phyloP scores from a whole-genome alignment of 306 rosid species.

The Cicer yamashitae region DNA sequence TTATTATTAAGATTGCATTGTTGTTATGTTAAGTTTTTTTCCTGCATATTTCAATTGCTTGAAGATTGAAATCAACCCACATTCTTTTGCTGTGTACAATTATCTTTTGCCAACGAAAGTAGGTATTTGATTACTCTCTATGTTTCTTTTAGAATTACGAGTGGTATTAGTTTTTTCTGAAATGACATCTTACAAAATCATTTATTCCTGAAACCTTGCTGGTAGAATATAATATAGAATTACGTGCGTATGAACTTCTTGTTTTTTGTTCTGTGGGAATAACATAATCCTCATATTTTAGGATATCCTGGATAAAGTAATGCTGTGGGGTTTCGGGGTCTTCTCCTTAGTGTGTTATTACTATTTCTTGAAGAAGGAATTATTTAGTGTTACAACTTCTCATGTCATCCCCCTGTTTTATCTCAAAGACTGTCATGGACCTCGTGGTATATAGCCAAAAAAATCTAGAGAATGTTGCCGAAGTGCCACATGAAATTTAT shows the following conservation, averaged over 20 bases:
- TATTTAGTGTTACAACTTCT: slow-evolving; percentile 14
- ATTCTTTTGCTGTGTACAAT: neutral
- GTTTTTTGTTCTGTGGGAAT: neutral
- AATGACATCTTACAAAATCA: neutral
- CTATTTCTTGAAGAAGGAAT: neutral
- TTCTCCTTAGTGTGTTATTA: neutral
- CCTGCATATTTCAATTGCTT: neutral
- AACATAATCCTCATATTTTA: neutral
- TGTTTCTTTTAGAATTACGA: neutral
- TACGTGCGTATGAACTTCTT: neutral
- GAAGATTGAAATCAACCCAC: slow-evolving; percentile 21
- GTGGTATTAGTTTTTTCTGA: neutral
- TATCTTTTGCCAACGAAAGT: neutral
- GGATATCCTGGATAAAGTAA: slow-evolving; percentile 8
- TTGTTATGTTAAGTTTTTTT: neutral
- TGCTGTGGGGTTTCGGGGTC: neutral
- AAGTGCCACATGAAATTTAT: neutral
- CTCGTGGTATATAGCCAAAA: neutral
- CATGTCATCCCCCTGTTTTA: neutral
- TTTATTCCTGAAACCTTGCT: neutral
- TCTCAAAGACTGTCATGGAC: neutral
- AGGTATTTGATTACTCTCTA: neutral
- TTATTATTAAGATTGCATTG: neutral
- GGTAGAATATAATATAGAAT: slow-evolving; percentile 28
- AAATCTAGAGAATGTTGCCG: neutral